Evolutionary conservation across 371 early-diverging fungal genomes (phyloP).

Genomic region (Mortierella sp.): DNA sequence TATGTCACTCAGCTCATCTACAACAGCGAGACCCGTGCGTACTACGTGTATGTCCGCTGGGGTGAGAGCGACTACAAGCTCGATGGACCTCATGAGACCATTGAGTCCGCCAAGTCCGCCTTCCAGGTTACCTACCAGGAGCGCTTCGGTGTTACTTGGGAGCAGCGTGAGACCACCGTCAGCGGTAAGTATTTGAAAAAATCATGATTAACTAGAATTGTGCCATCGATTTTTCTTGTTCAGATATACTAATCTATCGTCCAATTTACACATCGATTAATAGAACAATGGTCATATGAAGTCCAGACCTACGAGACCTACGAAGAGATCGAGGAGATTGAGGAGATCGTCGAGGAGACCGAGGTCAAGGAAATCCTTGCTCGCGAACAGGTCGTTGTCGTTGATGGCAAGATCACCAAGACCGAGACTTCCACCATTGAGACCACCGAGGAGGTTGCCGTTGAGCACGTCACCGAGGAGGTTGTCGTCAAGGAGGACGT

Average conservation of each 20-base stretch:
- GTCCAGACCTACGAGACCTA: conserved; percentile 11
- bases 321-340: conserved; percentile 9
- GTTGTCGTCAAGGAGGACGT: no score
- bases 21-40: conserved; percentile 6
- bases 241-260: no score
- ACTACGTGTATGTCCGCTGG: conserved; percentile 19
- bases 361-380: conserved; percentile 6
- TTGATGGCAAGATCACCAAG: conserved; percentile 1
- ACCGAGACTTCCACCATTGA: background rate
- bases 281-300: conserved; percentile 3
- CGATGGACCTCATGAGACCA: conserved; percentile 26
- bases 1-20: conserved; percentile 6
- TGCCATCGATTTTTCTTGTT: no score
- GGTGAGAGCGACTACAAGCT: conserved; percentile 16
- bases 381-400: background rate
- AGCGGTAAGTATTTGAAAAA: conserved; percentile 1
- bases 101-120: conserved; percentile 25
- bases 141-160: conserved; percentile 9
- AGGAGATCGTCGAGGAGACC: conserved; percentile 19
- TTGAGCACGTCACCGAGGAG: background rate
- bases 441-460: background rate
- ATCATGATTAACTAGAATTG: no score
- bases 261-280: no score
- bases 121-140: conserved; percentile 8
- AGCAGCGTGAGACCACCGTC: conserved; percentile 9